Evolutionary conservation across 805 yeast species (phyloP).

Genomic region (Pichia californica): DNA sequence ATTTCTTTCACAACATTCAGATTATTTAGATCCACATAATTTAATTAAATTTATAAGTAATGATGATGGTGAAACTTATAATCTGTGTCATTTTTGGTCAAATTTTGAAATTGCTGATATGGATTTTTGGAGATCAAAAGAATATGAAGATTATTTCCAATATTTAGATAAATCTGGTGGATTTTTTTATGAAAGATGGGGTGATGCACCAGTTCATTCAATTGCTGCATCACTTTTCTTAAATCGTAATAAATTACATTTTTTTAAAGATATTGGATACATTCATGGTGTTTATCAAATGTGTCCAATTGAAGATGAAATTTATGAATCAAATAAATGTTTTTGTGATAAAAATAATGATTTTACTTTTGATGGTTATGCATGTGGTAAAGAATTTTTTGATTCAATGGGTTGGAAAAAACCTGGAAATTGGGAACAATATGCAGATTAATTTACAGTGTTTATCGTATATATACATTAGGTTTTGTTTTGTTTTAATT

Average conservation of each 20-base stretch:
- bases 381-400: slow-evolving; percentile 30
- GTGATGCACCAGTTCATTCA: slow-evolving; percentile 89
- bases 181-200: slow-evolving; percentile 86
- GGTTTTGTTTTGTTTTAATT: not conserved
- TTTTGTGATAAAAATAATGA: slow-evolving; percentile 34
- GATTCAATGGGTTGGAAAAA: slow-evolving; percentile 21
- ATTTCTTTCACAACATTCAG: slow-evolving; percentile 38
- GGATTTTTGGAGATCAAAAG: slow-evolving; percentile 55
- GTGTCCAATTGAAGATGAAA: slow-evolving; percentile 34
- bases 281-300: slow-evolving; percentile 46
- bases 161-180: slow-evolving; percentile 65
- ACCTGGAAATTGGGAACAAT: slow-evolving; percentile 27
- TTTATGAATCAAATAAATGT: slow-evolving; percentile 28
- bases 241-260: slow-evolving; percentile 53
- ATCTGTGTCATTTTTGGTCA: slow-evolving; percentile 79
- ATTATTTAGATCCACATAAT: slow-evolving; percentile 38
- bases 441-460: slow-evolving; percentile 14
- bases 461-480: too few species aligned
- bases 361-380: slow-evolving; percentile 32
- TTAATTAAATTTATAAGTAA: slow-evolving; percentile 56
- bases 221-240: slow-evolving; percentile 62
- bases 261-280: slow-evolving; percentile 72
- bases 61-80: slow-evolving; percentile 59
- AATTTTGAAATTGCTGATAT: slow-evolving; percentile 72
- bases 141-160: slow-evolving; percentile 55